phyloP scores from a whole-genome alignment of 2,329 filamentous ascomycete species.

The Zymoseptoria ardabiliae region DNA sequence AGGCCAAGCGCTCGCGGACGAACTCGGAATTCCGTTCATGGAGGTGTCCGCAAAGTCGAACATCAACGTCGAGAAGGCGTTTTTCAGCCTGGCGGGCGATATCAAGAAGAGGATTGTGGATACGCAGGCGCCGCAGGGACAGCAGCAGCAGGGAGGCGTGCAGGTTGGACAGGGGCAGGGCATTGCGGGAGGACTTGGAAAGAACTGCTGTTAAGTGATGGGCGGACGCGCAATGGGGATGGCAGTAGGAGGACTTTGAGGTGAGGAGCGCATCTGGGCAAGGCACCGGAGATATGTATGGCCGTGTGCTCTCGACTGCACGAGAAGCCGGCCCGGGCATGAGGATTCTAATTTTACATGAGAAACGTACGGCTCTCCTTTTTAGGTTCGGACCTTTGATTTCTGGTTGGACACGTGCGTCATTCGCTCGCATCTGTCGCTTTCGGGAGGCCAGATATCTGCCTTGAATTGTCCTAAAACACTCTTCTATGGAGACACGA shows the following conservation, averaged over 20 bases:
- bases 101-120: conserved; percentile 99
- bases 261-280: too few species aligned
- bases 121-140: conserved; percentile 63
- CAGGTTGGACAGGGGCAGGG: conserved; percentile 25
- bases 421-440: too few species aligned
- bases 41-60: conserved; percentile 98
- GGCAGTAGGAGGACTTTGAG: background rate
- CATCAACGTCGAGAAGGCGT: conserved; percentile 99
- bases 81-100: conserved; percentile 87
- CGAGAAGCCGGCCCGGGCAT: background rate
- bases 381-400: background rate
- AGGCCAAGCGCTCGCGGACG: conserved; percentile 86
- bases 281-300: background rate
- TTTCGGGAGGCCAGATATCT: too few species aligned
- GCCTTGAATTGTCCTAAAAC: too few species aligned
- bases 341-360: background rate
- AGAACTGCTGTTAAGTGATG: conserved; percentile 59
- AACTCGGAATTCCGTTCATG: conserved; percentile 95
- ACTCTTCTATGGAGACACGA: too few species aligned
- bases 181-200: conserved; percentile 26
- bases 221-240: background rate
- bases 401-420: too few species aligned
- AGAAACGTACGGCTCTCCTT: background rate
- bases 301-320: background rate
- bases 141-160: conserved; percentile 49